Conservation (phyloP, 345 rosid genomes). For the Stellera chamaejasme region DNA sequence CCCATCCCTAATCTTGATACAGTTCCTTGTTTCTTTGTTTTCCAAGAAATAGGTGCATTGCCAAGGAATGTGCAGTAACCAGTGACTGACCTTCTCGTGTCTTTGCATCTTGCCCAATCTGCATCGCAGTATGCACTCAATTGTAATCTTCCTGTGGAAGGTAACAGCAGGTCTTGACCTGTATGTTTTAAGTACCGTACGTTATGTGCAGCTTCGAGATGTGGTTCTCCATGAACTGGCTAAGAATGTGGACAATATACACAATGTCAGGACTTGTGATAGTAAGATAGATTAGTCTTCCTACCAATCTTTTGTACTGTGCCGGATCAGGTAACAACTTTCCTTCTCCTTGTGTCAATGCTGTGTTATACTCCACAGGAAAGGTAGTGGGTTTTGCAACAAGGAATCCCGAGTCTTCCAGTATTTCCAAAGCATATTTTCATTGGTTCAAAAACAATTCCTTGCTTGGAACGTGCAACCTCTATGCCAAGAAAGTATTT, state of each 20-base stretch:
- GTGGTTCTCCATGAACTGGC: conserved; percentile 2
- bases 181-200: not conserved
- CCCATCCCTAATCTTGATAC: conserved; percentile 9
- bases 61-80: not conserved
- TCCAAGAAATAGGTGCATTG: not conserved
- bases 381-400: not conserved
- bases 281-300: not conserved
- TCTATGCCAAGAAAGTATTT: conserved; percentile 6
- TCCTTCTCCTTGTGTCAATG: not conserved
- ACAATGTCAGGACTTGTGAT: not conserved
- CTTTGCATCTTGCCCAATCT: not conserved
- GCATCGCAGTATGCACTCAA: not conserved
- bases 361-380: not conserved
- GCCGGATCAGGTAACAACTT: not conserved
- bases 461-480: not conserved
- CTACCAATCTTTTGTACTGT: not conserved
- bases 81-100: not conserved
- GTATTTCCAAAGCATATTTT: conserved; percentile 6
- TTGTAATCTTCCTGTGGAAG: not conserved
- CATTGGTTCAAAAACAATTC: conserved; percentile 1
- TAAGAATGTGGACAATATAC: not conserved
- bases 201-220: not conserved
- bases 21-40: not conserved
- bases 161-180: not conserved
- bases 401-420: not conserved